Base-by-base conservation (phyloP, 441 rosid genomes). In the Arabidopsis lyrata region DNA sequence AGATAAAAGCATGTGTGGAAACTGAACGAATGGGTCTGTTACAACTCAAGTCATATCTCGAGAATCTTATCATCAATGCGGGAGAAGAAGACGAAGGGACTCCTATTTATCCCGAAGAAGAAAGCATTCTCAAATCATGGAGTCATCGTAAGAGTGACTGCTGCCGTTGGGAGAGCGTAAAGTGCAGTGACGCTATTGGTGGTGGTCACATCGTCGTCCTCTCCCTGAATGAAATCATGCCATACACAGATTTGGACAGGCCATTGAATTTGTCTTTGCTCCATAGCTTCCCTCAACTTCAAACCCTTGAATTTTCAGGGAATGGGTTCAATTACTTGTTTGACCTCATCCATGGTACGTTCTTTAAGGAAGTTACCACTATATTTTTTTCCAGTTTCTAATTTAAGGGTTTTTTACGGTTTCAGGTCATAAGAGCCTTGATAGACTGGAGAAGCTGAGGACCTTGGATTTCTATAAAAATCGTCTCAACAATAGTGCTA, bases 211-310 rank as follows among this genome's bases (percentile, higher is more conserved):
- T 66, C 6, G 14, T 66, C 6, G 1, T 24, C 9, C 49, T 66
- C 48, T 20, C 48, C 1, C 47, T 63, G 0, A 0, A 2, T 3
- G 0, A 4, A 5, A 2, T 22, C 49, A 6, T 22, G 20, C 48
- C 27, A 18, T 18, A 18, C 20, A 18, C 20, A 18, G 20, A 18
- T 18, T 18, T 66, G 1, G 1, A 1, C 8, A 2, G 22, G 41
- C 10, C 24, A 3, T 11, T 68, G 5, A 69, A 69, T 70, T 57
- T 57, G 18, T 70, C 56, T 47, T 34, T 70, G 49, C 24, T 70
- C 12, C 66, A 48, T 47, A 70, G 66, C 45, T 58, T 70, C 34
- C 57, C 64, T 44, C 10, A 63, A 27, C 20, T 18, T 18, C 3
- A 34, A 69, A 68, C n/a, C 41, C 34, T 68, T 41, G 54, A 41